Evolutionary conservation across 1,139 yeast species (phyloP), one percentile per base, ranked within the genome.

Genomic region (Meyerozyma sp.): DNA sequence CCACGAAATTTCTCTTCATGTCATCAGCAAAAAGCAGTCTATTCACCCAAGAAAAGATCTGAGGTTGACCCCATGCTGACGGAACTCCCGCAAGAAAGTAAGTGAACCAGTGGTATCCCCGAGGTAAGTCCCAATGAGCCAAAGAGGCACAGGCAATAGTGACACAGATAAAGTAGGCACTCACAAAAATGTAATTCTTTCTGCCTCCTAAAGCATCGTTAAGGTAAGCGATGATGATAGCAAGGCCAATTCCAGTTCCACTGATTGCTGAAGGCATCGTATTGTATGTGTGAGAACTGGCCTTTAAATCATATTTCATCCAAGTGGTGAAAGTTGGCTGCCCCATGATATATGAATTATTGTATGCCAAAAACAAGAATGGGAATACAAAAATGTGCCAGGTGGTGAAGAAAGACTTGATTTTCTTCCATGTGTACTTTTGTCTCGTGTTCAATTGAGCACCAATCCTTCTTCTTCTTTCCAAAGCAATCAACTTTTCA

Each of bases 21-120:
- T 75, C 79, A 49, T 77, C 77, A 16, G 62, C 58, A 23, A 63
- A 60, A 14, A 78, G 53, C 34, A 73, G 49, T 32, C 79, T 57
- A 51, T 79, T 79, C n/a, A 78, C 68, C 84, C 83, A 79, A 1
- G 81, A 63, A 45, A 73, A 77, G n/a, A 79, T 75, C 51, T 74
- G 62, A 1, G 72, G 72, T 47, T 67, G 73, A 8, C 72, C 70
- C 64, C 64, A 68, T 1, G 71, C 48, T 0, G 79, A 62, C 0
- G 83, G 79, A 26, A 68, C 59, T 2, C 80, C 79, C 11, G 75
- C 54, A 16, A 77, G 49, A 48, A 69, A 77, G 54, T 76, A 78
- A 6, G 69, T 55, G 26, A 70, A 57, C 77, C 79, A 77, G 43
- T 79, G 81, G 36, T 73, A 62, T 1, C 77, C 73, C 14, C 54